A percentile compares a stretch with the other conserved stretches of the same genome.
Conservation (phyloP, 805 yeast genomes). For the Ogataea nonfermentans region DNA sequence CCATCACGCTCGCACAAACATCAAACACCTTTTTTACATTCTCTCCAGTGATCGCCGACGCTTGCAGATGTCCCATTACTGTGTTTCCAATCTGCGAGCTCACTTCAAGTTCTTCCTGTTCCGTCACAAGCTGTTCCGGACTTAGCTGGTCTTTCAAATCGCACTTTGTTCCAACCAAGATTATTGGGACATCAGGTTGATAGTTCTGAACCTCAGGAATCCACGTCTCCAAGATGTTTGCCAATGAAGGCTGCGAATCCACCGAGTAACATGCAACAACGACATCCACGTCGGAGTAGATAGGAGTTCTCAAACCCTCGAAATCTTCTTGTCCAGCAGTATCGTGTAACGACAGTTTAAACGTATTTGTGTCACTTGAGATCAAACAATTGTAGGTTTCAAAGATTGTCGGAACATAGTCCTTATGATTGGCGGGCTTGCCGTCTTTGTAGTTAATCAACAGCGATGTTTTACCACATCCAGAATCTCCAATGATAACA, state of each 20-base stretch:
- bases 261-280: conserved; percentile 70
- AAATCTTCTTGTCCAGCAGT: conserved; percentile 91
- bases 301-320: conserved; percentile 72
- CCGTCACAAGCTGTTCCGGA: conserved; percentile 34
- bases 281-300: conserved; percentile 74
- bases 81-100: conserved; percentile 42
- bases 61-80: conserved; percentile 63
- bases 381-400: conserved; percentile 58
- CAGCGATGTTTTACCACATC: conserved; percentile 86
- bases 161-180: conserved; percentile 72
- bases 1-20: conserved; percentile 35
- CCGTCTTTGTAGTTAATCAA: conserved; percentile 59
- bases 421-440: conserved; percentile 67
- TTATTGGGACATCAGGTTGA: conserved; percentile 74
- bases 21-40: conserved; percentile 67
- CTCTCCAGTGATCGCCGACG: conserved; percentile 67
- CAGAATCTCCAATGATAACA: conserved; percentile 88
- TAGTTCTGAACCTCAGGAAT: conserved; percentile 76
- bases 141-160: conserved; percentile 43
- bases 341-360: conserved; percentile 40
- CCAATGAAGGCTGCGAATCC: conserved; percentile 57
- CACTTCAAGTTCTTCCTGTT: conserved; percentile 43
- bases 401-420: conserved; percentile 64
- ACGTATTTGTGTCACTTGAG: conserved; percentile 33
- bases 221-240: conserved; percentile 76